Conservation (phyloP, 2,329 filamentous ascomycete genomes). For the Sporothrix pallida region DNA sequence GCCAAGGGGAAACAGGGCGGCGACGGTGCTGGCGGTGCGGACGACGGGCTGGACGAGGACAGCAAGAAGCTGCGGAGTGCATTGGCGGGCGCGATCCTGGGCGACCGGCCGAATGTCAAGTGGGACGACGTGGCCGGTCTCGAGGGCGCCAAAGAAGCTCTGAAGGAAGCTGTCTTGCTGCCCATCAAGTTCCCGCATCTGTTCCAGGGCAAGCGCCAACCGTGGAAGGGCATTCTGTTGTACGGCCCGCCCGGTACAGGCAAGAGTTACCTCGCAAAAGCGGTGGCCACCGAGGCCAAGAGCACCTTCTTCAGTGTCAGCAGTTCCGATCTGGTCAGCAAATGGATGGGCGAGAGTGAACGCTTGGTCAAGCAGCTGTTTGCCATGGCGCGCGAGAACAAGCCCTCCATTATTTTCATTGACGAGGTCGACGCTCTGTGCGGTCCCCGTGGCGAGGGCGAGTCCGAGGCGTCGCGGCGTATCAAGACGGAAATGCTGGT, state of each 20-base stretch:
- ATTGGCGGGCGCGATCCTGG: slow-evolving; percentile 87
- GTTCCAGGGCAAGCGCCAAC: slow-evolving; percentile 93
- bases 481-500: slow-evolving; percentile 99
- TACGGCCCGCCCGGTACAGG: slow-evolving; percentile 97
- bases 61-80: slow-evolving; percentile 94
- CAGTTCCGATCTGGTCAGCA: slow-evolving; percentile 95
- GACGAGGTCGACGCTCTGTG: slow-evolving; percentile 80
- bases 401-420: slow-evolving; percentile 78
- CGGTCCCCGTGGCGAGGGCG: slow-evolving; percentile 88
- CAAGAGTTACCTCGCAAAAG: slow-evolving; percentile 97
- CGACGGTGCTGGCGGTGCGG: slow-evolving; percentile 66
- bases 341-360: slow-evolving; percentile 99
- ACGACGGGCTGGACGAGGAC: slow-evolving; percentile 79
- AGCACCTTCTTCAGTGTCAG: slow-evolving; percentile 99
- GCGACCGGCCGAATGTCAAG: slow-evolving; percentile 93
- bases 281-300: slow-evolving; percentile 96
- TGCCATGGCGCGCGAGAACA: slow-evolving; percentile 97
- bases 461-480: slow-evolving; percentile 93
- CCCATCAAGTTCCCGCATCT: slow-evolving; percentile 98
- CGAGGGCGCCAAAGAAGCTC: slow-evolving; percentile 90
- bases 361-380: slow-evolving; percentile 97
- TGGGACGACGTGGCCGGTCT: slow-evolving; percentile 98
- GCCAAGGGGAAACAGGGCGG: slow-evolving; percentile 63
- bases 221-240: slow-evolving; percentile 96
- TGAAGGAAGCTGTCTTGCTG: slow-evolving; percentile 96